These are phyloP conservation scores for Nadsonia fulvescens DNA, from an alignment of 805 yeast genomes.

Conservation along the genomic window DNA sequence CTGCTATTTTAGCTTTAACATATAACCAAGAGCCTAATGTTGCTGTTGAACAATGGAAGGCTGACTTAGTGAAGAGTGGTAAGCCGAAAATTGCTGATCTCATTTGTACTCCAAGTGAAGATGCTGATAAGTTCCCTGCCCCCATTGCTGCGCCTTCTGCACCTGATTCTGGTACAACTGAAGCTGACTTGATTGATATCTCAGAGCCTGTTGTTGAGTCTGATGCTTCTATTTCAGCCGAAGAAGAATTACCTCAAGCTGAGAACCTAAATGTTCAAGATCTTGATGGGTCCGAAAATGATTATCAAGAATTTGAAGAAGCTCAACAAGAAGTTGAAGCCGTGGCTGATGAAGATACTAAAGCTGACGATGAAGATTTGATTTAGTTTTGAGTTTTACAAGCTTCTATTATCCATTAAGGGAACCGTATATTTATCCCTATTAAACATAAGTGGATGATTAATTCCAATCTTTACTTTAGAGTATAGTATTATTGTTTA, in stretches of 20 bases:
- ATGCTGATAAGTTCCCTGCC: slow-evolving; percentile 20
- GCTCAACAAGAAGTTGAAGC: slow-evolving; percentile 39
- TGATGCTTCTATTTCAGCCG: slow-evolving; percentile 14
- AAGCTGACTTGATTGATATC: slow-evolving; percentile 19
- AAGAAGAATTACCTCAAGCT: too few relatives aligned
- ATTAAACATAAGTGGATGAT: too few relatives aligned
- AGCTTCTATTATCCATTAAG: too few relatives aligned
- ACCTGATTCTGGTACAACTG: slow-evolving; percentile 22
- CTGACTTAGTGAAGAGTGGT: slow-evolving; percentile 30
- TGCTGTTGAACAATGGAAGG: slow-evolving; percentile 53
- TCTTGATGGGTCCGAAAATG: slow-evolving; percentile 29
- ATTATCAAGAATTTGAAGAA: slow-evolving; percentile 41
- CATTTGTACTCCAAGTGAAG: slow-evolving; percentile 28
- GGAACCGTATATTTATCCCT: too few relatives aligned
- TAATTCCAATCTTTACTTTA: too few relatives aligned
- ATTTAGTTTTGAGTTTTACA: too few relatives aligned
- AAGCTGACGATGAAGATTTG: slow-evolving; percentile 5
- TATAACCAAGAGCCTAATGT: slow-evolving; percentile 36
- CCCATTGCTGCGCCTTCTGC: slow-evolving; percentile 9
- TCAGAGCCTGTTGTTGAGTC: slow-evolving; percentile 10
- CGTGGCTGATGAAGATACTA: slow-evolving; percentile 27
- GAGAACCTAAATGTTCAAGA: slow-evolving; percentile 7
- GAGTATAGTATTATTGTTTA: too few relatives aligned
- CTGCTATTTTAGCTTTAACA: slow-evolving; percentile 60
- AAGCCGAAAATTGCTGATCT: slow-evolving; percentile 44